Base-by-base conservation (phyloP, 2,329 filamentous ascomycete genomes). In the Fusarium napiforme region DNA sequence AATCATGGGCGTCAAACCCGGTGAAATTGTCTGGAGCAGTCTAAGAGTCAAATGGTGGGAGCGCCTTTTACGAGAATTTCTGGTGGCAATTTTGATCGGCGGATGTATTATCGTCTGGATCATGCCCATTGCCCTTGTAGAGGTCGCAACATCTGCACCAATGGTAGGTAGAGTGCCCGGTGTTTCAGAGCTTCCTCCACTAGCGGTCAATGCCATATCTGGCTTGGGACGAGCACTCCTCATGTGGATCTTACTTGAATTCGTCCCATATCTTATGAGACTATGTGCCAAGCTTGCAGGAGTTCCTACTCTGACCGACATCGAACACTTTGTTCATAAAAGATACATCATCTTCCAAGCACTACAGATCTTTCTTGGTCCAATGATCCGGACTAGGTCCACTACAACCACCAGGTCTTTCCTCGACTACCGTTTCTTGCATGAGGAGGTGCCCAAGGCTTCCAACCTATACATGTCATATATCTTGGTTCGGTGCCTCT, bases 131-230 rank as follows among this genome's bases (percentile, higher is more conserved):
- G 1, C 14, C 4, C 0, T 49, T 16, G 28, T 9, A 3, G 28
- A 30, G 26, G 1, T 0, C 0, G 6, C 10, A 1, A 49, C 46
- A 49, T 49, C 46, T n/a, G 5, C 19, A 16, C 0, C 14, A 18
- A 30, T n/a, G 14, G 46, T 49, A 12, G 14, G 28, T 4, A 6
- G 0, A 30, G 14, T 47, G 26, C 0, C 0, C 5, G 45, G 45
- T 16, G 14, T 47, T 30, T 47, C 45, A n/a, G 19, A 47, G 45
- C 45, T 47, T 9, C 45, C 28, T 30, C 26, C 0, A 0, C 14
- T 30, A 12, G 9, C 3, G 28, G 45, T 47, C 7, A 47, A 47
- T 0, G 26, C 45, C 9, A 30, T 47, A n/a, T n/a, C 19, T 47
- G 45, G 45, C 26, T 47, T 47, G 19, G 45, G 45, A n/a, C 19